Conservation (phyloP, 768 basidiomycete genomes). For the Pleurotus djamor region DNA sequence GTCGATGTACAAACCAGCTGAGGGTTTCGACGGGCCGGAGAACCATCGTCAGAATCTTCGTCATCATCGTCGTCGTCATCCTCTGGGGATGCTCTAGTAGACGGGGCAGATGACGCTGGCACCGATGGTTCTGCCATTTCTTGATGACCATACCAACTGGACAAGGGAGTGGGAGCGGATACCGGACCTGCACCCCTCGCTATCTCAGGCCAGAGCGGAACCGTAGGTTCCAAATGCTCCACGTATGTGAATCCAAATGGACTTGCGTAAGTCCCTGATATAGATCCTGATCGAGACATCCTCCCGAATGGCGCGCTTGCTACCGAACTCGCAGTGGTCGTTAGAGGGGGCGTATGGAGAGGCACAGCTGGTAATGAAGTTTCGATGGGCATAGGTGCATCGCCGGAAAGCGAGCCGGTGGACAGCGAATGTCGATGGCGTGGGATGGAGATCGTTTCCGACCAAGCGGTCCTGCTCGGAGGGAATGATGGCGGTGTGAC, state of each 20-base stretch:
- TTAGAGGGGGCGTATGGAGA: slow-evolving; percentile 7
- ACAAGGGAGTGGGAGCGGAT: slow-evolving; percentile 5
- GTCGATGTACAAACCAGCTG: slow-evolving; percentile 7
- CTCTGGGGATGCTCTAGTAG: slow-evolving; percentile 33
- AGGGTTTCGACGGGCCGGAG: slow-evolving; percentile 14
- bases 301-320: slow-evolving; percentile 43
- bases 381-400: neutral
- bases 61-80: slow-evolving; percentile 49
- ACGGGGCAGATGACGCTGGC: slow-evolving; percentile 5
- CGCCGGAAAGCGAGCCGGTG: slow-evolving; percentile 28
- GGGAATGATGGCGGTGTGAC: slow-evolving; percentile 20
- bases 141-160: neutral
- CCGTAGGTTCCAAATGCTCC: slow-evolving; percentile 21
- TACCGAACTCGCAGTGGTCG: slow-evolving; percentile 11
- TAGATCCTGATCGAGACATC: slow-evolving; percentile 57
- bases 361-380: slow-evolving; percentile 1
- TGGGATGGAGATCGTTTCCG: slow-evolving; percentile 31
- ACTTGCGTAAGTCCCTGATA: slow-evolving; percentile 41
- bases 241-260: slow-evolving; percentile 34
- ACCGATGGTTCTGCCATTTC: slow-evolving; percentile 9
- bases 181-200: slow-evolving; percentile 1
- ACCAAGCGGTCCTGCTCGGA: slow-evolving; percentile 32
- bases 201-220: slow-evolving; percentile 2
- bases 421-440: slow-evolving; percentile 44
- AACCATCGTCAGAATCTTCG: slow-evolving; percentile 38